A percentile compares a stretch with the other conserved stretches of the same genome.
These are phyloP conservation scores for Chloranthus sessilifolius DNA, from an alignment of 164 flowering plant species.

Conservation along the genomic window DNA sequence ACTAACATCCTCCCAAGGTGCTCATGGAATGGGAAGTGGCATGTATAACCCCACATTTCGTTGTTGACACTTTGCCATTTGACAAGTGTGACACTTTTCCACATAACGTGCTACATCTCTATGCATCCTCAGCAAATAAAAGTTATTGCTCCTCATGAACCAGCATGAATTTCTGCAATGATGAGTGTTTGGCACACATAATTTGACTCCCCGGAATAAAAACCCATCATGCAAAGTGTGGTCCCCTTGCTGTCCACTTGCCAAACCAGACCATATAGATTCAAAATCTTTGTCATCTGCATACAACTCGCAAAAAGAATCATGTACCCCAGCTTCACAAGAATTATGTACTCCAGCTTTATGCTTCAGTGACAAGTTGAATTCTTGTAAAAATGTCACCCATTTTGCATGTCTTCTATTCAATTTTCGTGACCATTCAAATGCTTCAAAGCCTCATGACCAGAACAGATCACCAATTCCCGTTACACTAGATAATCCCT, in stretches of 20 bases:
- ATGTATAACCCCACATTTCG: slow-evolving; percentile 8
- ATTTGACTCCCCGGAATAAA: too few relatives aligned
- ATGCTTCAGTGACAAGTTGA: not conserved
- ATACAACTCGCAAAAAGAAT: not conserved
- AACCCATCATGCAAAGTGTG: too few relatives aligned
- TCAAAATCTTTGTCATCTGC: not conserved
- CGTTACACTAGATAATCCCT: not conserved
- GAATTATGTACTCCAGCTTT: not conserved
- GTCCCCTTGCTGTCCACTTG: too few relatives aligned
- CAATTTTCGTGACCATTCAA: not conserved
- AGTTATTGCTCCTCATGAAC: not conserved
- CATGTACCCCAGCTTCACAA: not conserved
- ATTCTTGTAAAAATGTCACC: not conserved
- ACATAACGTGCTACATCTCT: slow-evolving; percentile 7
- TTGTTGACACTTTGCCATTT: not conserved
- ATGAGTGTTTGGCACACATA: too few relatives aligned
- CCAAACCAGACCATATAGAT: not conserved
- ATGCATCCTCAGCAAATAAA: slow-evolving; percentile 6
- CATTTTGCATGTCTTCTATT: not conserved
- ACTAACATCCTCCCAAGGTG: slow-evolving; percentile 8
- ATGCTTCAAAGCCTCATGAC: not conserved
- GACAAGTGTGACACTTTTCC: slow-evolving; percentile 5
- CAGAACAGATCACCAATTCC: slow-evolving; percentile 2
- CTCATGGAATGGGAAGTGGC: slow-evolving; percentile 5
- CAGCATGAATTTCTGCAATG: too few relatives aligned